phyloP scores from a whole-genome alignment of 108 stramenopile genomes.

The Asterionellopsis glacialis region DNA sequence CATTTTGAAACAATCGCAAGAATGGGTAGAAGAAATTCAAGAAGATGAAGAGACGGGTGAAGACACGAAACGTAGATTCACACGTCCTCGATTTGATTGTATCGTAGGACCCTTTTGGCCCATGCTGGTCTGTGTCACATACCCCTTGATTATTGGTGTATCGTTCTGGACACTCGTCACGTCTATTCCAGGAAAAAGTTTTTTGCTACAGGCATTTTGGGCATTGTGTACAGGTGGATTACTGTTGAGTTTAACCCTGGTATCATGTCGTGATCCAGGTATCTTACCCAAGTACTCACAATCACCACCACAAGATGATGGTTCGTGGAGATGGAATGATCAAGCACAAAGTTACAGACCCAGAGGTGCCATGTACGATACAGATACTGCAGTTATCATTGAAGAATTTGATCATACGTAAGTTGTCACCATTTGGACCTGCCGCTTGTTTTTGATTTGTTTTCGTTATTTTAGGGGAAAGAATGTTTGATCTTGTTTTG shows the following conservation, averaged over 20 bases:
- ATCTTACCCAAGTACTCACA: slow-evolving; percentile 35
- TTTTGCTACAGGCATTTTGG: slow-evolving; percentile 40
- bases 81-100: slow-evolving; percentile 36
- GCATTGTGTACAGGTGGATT: slow-evolving; percentile 26
- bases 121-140: slow-evolving; percentile 82
- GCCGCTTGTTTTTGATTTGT: neutral
- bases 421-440: slow-evolving; percentile 14
- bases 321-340: slow-evolving; percentile 73
- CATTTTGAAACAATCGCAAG: slow-evolving; percentile 61
- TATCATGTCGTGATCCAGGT: slow-evolving; percentile 58
- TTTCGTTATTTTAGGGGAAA: too few relatives aligned
- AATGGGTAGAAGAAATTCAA: slow-evolving; percentile 63
- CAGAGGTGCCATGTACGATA: slow-evolving; percentile 69
- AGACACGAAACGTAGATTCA: slow-evolving; percentile 21
- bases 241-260: slow-evolving; percentile 37
- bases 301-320: slow-evolving; percentile 23
- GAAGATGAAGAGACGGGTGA: slow-evolving; percentile 49
- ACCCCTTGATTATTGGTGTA: slow-evolving; percentile 76
- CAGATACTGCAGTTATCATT: slow-evolving; percentile 80
- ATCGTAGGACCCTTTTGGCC: slow-evolving; percentile 93
- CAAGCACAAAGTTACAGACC: slow-evolving; percentile 80
- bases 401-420: slow-evolving; percentile 90
- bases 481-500: neutral
- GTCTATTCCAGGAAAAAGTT: slow-evolving; percentile 30
- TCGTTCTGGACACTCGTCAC: slow-evolving; percentile 31